A percentile compares a stretch with the other conserved stretches of the same genome.
Conservation (phyloP, 768 basidiomycete genomes). For the Boletus sp. region DNA sequence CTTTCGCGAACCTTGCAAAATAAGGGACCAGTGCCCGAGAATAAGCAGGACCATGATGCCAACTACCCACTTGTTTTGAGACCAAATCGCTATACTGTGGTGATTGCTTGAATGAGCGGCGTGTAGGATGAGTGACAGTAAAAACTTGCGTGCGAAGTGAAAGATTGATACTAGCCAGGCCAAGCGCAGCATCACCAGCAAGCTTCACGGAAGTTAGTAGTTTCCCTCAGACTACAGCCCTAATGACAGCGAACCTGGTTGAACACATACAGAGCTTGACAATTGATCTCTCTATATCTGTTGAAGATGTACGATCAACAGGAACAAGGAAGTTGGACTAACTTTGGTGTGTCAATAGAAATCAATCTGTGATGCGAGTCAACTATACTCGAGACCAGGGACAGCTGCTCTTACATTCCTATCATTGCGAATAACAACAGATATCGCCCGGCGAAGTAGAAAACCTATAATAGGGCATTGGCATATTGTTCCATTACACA, state of each 20-base stretch:
- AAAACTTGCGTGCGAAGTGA: constrained; percentile 43
- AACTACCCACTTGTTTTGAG: constrained; percentile 53
- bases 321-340: neutral
- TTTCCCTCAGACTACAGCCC: neutral
- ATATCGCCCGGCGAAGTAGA: constrained; percentile 48
- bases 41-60: constrained; percentile 51
- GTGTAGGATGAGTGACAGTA: neutral
- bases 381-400: neutral
- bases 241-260: constrained; percentile 37
- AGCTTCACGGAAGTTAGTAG: constrained; percentile 27
- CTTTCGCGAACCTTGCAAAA: constrained; percentile 52
- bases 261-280: constrained; percentile 47
- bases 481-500: neutral
- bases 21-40: constrained; percentile 69
- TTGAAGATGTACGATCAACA: neutral
- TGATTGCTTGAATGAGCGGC: constrained; percentile 11
- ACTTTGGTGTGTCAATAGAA: constrained; percentile 38
- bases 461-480: constrained; percentile 32
- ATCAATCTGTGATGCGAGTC: constrained; percentile 20
- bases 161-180: constrained; percentile 47
- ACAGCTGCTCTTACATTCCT: constrained; percentile 39
- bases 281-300: constrained; percentile 36
- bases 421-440: constrained; percentile 43
- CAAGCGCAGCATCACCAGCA: constrained; percentile 43
- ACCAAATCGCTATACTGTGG: constrained; percentile 63